phyloP scores from a whole-genome alignment of 192 early-diverging fungal species.

The Piromyces sp. region DNA sequence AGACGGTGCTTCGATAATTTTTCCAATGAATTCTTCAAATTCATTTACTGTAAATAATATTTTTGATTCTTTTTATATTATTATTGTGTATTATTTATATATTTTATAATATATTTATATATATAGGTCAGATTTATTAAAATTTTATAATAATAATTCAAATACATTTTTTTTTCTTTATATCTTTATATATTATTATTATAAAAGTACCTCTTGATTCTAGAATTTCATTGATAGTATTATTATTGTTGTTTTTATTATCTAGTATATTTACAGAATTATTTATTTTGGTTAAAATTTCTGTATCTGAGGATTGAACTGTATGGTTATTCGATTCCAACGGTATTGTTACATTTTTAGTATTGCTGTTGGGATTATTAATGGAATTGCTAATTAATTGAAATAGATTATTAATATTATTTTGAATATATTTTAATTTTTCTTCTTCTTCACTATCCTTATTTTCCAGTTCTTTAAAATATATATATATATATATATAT shows the following conservation, averaged over 20 bases:
- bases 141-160: too few species aligned
- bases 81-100: too few species aligned
- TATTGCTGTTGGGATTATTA: too few species aligned
- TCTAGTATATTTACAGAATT: background rate
- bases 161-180: too few species aligned
- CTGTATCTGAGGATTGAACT: background rate
- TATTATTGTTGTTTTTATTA: background rate
- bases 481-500: too few species aligned
- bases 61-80: too few species aligned
- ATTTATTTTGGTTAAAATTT: background rate
- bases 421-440: background rate
- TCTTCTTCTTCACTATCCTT: background rate
- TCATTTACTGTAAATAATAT: background rate
- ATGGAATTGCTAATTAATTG: background rate
- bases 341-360: too few species aligned
- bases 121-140: too few species aligned
- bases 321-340: too few species aligned
- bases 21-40: background rate
- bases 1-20: background rate
- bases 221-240: background rate
- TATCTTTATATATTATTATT: too few species aligned
- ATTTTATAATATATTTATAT: too few species aligned
- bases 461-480: background rate
- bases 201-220: background rate
- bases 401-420: background rate